These are phyloP conservation scores for Saccharum hybrid DNA, from an alignment of 202 grass and related monocot species.

Conservation along the genomic window DNA sequence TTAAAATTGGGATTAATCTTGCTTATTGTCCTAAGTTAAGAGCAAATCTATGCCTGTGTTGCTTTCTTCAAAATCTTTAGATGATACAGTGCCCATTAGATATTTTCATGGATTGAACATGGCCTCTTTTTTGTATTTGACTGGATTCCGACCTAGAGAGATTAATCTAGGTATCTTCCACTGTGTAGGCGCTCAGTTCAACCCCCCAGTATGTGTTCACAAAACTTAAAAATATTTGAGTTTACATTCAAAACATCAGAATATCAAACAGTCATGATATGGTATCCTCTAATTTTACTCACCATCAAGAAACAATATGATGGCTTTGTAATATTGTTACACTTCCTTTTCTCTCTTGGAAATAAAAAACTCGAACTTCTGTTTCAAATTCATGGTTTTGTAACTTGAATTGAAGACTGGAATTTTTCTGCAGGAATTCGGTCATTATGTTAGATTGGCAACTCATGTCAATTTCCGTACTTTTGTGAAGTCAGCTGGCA, in stretches of 20 bases:
- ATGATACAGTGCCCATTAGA: constrained; percentile 24
- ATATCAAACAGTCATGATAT: constrained; percentile 24
- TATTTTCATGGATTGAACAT: constrained; percentile 15
- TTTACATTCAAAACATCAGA: constrained; percentile 19
- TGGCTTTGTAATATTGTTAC: constrained; percentile 25
- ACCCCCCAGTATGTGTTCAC: neutral
- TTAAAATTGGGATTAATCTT: constrained; percentile 15
- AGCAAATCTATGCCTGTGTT: constrained; percentile 10
- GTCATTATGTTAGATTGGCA: constrained; percentile 96
- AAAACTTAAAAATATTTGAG: constrained; percentile 17
- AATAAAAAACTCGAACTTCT: neutral
- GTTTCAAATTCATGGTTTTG: neutral
- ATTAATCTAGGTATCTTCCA: constrained; percentile 33
- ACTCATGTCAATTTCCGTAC: constrained; percentile 88
- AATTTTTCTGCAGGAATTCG: constrained; percentile 82
- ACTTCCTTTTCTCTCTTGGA: neutral
- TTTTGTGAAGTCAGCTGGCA: constrained; percentile 90
- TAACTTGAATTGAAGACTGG: constrained; percentile 11
- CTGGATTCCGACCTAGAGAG: neutral
- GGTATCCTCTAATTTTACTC: constrained; percentile 9
- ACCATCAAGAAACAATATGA: constrained; percentile 9
- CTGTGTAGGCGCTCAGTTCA: constrained; percentile 25
- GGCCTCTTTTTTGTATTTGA: neutral
- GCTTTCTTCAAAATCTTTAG: constrained; percentile 29
- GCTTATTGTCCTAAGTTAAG: constrained; percentile 12